Percentiles rank a stretch among this genome's conserved stretches.
Conservation (phyloP, 129 eudicot species). For the Lactuca saligna region DNA sequence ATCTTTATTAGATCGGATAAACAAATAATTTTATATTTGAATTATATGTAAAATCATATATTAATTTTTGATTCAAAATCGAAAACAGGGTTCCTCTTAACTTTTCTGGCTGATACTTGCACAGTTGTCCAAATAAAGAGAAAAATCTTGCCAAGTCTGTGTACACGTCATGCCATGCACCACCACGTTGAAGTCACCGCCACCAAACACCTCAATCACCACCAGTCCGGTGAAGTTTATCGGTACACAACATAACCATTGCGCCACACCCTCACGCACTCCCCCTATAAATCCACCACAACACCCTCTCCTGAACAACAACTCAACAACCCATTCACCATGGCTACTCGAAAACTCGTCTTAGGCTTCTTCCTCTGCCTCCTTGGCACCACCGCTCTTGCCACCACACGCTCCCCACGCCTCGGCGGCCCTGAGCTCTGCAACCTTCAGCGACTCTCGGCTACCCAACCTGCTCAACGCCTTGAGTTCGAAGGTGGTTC, state of each 20-base stretch:
- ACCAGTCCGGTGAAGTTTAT: conserved; percentile 28
- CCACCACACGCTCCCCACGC: conserved; percentile 35
- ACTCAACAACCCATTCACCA: conserved; percentile 16
- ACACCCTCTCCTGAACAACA: neutral
- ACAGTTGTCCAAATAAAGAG: conserved; percentile 19
- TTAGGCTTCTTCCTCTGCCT: conserved; percentile 47
- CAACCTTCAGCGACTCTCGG: conserved; percentile 45
- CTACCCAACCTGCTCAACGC: conserved; percentile 45
- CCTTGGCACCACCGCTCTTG: conserved; percentile 39
- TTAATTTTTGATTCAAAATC: no score
- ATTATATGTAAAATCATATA: no score
- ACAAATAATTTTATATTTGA: neutral
- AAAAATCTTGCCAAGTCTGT: conserved; percentile 28
- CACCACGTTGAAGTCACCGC: conserved; percentile 33
- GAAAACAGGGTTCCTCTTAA: neutral
- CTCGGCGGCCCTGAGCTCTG: conserved; percentile 52
- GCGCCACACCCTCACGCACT: conserved; percentile 31
- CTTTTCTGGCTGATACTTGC: neutral
- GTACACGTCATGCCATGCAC: conserved; percentile 14
- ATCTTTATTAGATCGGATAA: no score
- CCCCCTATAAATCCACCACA: conserved; percentile 17
- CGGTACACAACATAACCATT: conserved; percentile 31
- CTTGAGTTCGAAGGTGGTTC: conserved; percentile 60
- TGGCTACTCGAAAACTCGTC: conserved; percentile 43
- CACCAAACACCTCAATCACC: conserved; percentile 18